Evolutionary conservation across 805 yeast genomes (phyloP).

Genomic region (Spathaspora hagerdaliae): DNA sequence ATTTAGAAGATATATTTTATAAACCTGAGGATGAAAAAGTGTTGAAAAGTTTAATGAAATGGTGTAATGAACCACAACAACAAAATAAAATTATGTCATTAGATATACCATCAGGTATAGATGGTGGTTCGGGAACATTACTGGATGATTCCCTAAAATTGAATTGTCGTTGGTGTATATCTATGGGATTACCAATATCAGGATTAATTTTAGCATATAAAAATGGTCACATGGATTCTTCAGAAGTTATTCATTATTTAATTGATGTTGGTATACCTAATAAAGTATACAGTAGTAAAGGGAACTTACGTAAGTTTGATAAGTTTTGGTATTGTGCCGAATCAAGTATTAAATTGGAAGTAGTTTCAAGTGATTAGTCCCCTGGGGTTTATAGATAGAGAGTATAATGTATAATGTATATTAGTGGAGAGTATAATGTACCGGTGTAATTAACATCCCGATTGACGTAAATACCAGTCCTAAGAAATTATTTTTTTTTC

Average conservation of each 20-base stretch:
- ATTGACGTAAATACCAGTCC: background rate
- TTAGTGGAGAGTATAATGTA: background rate
- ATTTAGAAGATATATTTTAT: conserved; percentile 52
- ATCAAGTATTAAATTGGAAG: conserved; percentile 17
- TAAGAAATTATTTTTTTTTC: background rate
- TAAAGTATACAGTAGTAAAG: conserved; percentile 41
- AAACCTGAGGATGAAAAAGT: conserved; percentile 33
- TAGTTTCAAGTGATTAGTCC: background rate
- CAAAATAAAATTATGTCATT: conserved; percentile 54
- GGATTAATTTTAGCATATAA: conserved; percentile 60
- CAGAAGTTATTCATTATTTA: conserved; percentile 54
- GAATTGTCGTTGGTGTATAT: conserved; percentile 55
- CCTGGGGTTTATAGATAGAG: too few species aligned
- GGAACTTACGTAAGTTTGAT: conserved; percentile 41
- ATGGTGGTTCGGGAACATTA: conserved; percentile 70
- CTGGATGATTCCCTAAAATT: conserved; percentile 24
- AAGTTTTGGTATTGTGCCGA: conserved; percentile 43
- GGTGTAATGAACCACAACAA: conserved; percentile 56
- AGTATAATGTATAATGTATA: background rate
- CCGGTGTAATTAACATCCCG: background rate
- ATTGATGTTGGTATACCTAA: conserved; percentile 72
- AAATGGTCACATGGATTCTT: conserved; percentile 46
- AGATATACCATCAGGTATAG: conserved; percentile 81
- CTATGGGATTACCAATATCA: conserved; percentile 69
- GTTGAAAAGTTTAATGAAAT: conserved; percentile 47